A percentile compares a stretch with the other conserved stretches of the same genome.
Conservation (phyloP, 2,329 filamentous ascomycete genomes). For the Metarhizium humberi region DNA sequence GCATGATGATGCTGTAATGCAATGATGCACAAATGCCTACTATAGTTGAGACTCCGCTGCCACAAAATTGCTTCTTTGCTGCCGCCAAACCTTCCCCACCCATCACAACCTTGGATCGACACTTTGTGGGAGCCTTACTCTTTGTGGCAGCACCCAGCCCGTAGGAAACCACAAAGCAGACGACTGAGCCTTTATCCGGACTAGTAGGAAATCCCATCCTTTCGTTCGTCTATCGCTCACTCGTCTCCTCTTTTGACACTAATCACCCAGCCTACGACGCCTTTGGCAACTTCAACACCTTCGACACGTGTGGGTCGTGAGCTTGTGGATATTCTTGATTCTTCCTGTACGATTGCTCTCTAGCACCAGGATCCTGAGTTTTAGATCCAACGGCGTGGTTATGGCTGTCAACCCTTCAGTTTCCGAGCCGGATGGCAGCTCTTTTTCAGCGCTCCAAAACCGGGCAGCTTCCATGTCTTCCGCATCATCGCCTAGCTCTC, state of each 20-base stretch:
- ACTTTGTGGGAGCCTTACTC: background rate
- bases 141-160: background rate
- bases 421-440: background rate
- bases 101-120: background rate
- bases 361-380: background rate
- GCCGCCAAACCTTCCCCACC: background rate
- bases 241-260: background rate
- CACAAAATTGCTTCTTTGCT: slow-evolving; percentile 2
- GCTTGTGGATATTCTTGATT: background rate
- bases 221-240: background rate
- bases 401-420: slow-evolving; percentile 2
- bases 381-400: background rate
- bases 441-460: background rate
- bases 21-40: background rate
- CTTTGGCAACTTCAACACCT: background rate
- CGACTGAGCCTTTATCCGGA: background rate
- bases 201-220: background rate
- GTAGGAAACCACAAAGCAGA: background rate
- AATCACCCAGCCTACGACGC: background rate
- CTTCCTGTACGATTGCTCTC: background rate
- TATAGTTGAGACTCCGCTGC: background rate
- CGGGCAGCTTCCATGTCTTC: slow-evolving; percentile 3
- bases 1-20: slow-evolving; percentile 1
- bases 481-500: slow-evolving; percentile 5
- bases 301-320: background rate